phyloP scores from a whole-genome alignment of 768 basidiomycete species.

The Lanmaoa rubissima region DNA sequence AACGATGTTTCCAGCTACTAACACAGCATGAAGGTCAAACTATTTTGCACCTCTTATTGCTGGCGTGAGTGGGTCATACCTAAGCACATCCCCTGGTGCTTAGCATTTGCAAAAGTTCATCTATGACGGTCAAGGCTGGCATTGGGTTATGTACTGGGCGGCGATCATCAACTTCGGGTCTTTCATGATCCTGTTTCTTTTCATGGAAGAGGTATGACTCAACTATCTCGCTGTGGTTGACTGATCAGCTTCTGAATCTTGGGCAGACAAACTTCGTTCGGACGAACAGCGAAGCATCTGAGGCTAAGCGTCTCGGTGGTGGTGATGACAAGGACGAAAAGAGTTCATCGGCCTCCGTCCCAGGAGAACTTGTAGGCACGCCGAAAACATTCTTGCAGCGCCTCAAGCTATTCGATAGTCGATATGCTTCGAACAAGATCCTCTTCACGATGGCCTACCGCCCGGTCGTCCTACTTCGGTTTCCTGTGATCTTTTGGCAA shows the following conservation, averaged over 20 bases:
- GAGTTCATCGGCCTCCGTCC: conserved; percentile 4
- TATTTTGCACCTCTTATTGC: conserved; percentile 23
- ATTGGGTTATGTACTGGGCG: conserved; percentile 25
- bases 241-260: not conserved
- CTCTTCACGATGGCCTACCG: conserved; percentile 20
- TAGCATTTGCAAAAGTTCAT: conserved; percentile 12
- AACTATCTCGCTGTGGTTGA: not conserved
- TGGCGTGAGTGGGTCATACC: conserved; percentile 9
- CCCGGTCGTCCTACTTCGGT: conserved; percentile 17
- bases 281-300: conserved; percentile 16
- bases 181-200: conserved; percentile 15
- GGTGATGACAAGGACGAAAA: conserved; percentile 9
- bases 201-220: conserved; percentile 18
- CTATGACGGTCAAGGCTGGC: conserved; percentile 20
- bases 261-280: conserved; percentile 18
- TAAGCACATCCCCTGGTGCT: not conserved
- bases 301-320: not conserved
- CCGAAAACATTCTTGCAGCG: conserved; percentile 14
- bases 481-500: conserved; percentile 22
- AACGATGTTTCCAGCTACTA: not conserved
- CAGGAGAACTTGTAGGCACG: conserved; percentile 11
- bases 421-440: conserved; percentile 20
- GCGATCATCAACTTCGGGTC: conserved; percentile 20
- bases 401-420: conserved; percentile 12
- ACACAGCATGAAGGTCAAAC: conserved; percentile 12